Base-by-base conservation (phyloP, 148 eudicot genomes). In the Hydrangea macrophylla region DNA sequence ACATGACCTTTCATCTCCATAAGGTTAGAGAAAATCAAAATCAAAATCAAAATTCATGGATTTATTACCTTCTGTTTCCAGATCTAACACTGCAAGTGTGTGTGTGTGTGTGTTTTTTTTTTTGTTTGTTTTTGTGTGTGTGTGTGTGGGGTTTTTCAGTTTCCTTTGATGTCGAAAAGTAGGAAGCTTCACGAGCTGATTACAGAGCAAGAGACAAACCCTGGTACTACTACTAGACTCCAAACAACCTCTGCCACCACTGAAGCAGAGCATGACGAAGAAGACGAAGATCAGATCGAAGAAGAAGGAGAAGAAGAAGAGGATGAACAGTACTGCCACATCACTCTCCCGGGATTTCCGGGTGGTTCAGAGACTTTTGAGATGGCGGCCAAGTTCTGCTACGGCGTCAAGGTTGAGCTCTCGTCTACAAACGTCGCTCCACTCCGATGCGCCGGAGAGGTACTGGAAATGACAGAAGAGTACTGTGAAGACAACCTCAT, bases 151-250 rank as follows among this genome's bases (percentile, higher is more conserved):
- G 10, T 45, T 30, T 26, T 70, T 45, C 84, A 92, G 96, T 94
- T 94, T 69, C 98, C 98, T 56, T 70, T 94, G n/a, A 94, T 90
- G 95, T 86, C 97, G 0, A 94, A 87, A 66, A 94, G 98, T 71
- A 78, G 78, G 72, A 88, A 73, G 79, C 88, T 91, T 50, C 85
- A 84, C 63, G 88, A 85, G 73, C 78, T 91, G 42, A 86, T 91
- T 27, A 71, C 89, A 12, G 84, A 83, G 51, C 88, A 80, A 70
- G 90, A 94, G 77, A 32, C 79, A 8, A 77, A 61, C 27, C 74
- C 67, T 7, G 56, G 60, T 18, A 70, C 28, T 7, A 59, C 63
- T 18, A 70, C 28, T 27, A 65, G 25, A 65, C 20, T 74, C 62
- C 75, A 61, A 74, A 70, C 55, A 5, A 13, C 57, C 28, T 64